Conservation (phyloP, 2,329 filamentous ascomycete genomes). For the Huntiella abstrusa region DNA sequence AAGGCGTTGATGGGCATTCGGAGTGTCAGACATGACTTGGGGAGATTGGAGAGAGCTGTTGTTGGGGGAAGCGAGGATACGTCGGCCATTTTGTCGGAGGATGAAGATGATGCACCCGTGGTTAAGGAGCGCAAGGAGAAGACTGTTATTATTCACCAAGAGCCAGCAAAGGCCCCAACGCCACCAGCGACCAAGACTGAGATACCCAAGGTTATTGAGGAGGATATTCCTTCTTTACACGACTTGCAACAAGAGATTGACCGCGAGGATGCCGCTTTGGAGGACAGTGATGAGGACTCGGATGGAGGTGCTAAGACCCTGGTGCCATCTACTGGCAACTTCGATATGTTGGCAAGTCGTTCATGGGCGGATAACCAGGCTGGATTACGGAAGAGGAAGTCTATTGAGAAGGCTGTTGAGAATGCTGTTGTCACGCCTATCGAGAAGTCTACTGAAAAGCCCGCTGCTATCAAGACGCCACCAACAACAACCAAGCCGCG, state of each 20-base stretch:
- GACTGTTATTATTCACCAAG: background rate
- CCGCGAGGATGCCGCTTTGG: slow-evolving; percentile 3
- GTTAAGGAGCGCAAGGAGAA: background rate
- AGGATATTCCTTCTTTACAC: background rate
- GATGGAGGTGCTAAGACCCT: slow-evolving; percentile 5
- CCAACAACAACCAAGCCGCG: background rate
- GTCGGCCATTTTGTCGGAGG: slow-evolving; percentile 16
- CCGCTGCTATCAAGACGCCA: background rate
- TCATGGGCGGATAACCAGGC: slow-evolving; percentile 1
- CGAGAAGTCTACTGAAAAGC: background rate
- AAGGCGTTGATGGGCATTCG: slow-evolving; percentile 7
- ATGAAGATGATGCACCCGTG: background rate
- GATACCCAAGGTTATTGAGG: background rate
- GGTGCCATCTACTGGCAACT: slow-evolving; percentile 4
- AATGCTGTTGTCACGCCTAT: background rate
- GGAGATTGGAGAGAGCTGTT: slow-evolving; percentile 1
- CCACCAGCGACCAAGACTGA: background rate
- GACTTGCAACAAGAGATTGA: slow-evolving; percentile 14
- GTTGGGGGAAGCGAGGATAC: slow-evolving; percentile 9
- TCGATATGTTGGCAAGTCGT: slow-evolving; percentile 5
- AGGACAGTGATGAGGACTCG: slow-evolving; percentile 1
- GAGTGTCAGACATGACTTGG: background rate
- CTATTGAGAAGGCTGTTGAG: background rate
- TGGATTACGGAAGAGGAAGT: background rate
- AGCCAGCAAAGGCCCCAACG: background rate